phyloP scores from a whole-genome alignment of 2,329 filamentous ascomycete genomes.

The Fusarium mexicanum region DNA sequence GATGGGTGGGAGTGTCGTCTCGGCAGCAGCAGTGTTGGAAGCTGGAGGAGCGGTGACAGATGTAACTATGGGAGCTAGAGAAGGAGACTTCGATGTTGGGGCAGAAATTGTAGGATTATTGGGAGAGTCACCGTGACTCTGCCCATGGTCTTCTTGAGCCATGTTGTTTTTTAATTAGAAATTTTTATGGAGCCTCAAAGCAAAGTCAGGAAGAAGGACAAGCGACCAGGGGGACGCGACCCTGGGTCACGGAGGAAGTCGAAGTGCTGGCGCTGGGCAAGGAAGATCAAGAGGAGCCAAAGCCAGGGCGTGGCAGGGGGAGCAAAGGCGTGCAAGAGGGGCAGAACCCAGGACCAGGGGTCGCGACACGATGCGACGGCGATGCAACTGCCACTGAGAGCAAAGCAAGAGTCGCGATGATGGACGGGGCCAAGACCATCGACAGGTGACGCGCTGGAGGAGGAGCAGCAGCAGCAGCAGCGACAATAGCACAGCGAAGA shows the following conservation, averaged over 20 bases:
- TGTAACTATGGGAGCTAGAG: slow-evolving; percentile 38
- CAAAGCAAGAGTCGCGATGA: slow-evolving; percentile 30
- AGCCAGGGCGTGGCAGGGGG: slow-evolving; percentile 42
- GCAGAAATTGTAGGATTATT: slow-evolving; percentile 40
- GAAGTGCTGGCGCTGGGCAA: slow-evolving; percentile 40
- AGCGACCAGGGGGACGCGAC: slow-evolving; percentile 44
- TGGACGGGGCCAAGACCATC: slow-evolving; percentile 34
- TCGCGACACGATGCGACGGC: slow-evolving; percentile 39
- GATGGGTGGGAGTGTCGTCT: slow-evolving; percentile 30
- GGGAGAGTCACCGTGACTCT: slow-evolving; percentile 45
- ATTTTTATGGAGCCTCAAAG: slow-evolving; percentile 51
- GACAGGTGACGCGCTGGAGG: slow-evolving; percentile 22
- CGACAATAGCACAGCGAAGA: not conserved
- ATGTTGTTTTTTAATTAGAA: slow-evolving; percentile 50
- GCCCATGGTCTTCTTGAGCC: slow-evolving; percentile 46
- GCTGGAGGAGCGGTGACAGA: slow-evolving; percentile 33
- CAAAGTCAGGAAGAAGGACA: slow-evolving; percentile 46
- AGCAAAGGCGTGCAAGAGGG: slow-evolving; percentile 36
- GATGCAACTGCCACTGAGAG: slow-evolving; percentile 32
- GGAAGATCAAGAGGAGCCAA: slow-evolving; percentile 41
- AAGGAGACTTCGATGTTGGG: slow-evolving; percentile 40
- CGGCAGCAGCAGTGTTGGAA: slow-evolving; percentile 29
- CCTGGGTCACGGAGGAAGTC: slow-evolving; percentile 43
- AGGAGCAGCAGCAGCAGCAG: not conserved
- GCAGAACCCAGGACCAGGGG: slow-evolving; percentile 40